Percentiles rank a stretch among this genome's conserved stretches.
Conservation (phyloP, 2,329 filamentous ascomycete genomes). For the Ophiostoma novo-ulmi region DNA sequence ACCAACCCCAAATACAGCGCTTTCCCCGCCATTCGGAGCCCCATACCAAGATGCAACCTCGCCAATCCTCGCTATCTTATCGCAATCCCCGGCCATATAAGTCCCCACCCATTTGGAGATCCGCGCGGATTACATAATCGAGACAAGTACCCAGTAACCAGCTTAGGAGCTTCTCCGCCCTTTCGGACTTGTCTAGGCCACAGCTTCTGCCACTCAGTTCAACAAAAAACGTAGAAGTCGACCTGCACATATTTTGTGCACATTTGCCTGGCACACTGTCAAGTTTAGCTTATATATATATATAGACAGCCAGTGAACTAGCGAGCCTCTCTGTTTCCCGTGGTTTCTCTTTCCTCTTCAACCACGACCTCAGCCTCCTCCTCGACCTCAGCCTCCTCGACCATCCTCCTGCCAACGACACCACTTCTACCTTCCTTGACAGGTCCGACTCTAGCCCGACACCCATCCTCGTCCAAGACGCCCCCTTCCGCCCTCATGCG, state of each 20-base stretch:
- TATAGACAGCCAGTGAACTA: neutral
- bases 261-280: neutral
- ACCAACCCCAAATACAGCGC: neutral
- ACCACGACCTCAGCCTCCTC: neutral
- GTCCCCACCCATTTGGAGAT: neutral
- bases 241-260: neutral
- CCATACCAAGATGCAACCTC: neutral
- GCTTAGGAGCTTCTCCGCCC: neutral
- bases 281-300: neutral
- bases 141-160: neutral
- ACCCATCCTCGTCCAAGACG: neutral
- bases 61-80: neutral
- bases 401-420: neutral
- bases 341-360: neutral
- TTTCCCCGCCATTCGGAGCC: neutral
- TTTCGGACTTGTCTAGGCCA: neutral
- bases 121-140: neutral
- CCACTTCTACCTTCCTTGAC: neutral
- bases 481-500: constrained; percentile 52
- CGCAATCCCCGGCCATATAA: neutral
- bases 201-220: neutral
- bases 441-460: neutral
- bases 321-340: neutral
- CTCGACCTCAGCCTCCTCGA: neutral
- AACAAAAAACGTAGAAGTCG: neutral